These are phyloP conservation scores for Nakazawaea laoshanensis DNA, from an alignment of 805 yeast species.

Conservation along the genomic window DNA sequence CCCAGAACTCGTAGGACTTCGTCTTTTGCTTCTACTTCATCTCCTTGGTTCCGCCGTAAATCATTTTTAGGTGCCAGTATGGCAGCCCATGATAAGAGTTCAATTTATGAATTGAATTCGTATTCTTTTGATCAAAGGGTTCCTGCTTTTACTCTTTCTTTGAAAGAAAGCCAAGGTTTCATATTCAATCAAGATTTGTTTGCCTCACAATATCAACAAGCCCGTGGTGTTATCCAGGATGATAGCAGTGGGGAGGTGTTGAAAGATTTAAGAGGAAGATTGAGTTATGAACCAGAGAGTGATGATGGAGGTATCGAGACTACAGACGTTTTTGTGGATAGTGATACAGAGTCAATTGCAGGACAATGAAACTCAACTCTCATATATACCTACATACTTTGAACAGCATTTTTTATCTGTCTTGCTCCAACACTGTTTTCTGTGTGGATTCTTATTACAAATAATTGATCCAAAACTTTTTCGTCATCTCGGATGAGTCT, in stretches of 20 bases:
- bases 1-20: constrained; percentile 13
- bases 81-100: constrained; percentile 46
- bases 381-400: too few relatives aligned
- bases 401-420: constrained; percentile 3
- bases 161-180: constrained; percentile 65
- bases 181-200: constrained; percentile 70
- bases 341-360: not conserved
- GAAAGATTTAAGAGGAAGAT: constrained; percentile 7
- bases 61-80: constrained; percentile 50
- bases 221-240: constrained; percentile 28
- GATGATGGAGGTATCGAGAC: constrained; percentile 10
- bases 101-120: constrained; percentile 37
- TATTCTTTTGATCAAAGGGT: constrained; percentile 19
- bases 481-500: constrained; percentile 19
- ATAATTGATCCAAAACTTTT: constrained; percentile 18
- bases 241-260: constrained; percentile 16
- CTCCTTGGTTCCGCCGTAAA: constrained; percentile 48
- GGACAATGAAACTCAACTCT: too few relatives aligned
- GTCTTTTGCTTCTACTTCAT: constrained; percentile 27
- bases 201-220: constrained; percentile 64
- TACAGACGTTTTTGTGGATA: constrained; percentile 8
- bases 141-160: constrained; percentile 33
- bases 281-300: not conserved
- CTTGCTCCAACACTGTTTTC: constrained; percentile 16
- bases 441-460: constrained; percentile 18